Percentiles rank a stretch among this genome's conserved stretches.
Conservation (phyloP, 495 filamentous ascomycete species). For the Lindgomyces ingoldianus region DNA sequence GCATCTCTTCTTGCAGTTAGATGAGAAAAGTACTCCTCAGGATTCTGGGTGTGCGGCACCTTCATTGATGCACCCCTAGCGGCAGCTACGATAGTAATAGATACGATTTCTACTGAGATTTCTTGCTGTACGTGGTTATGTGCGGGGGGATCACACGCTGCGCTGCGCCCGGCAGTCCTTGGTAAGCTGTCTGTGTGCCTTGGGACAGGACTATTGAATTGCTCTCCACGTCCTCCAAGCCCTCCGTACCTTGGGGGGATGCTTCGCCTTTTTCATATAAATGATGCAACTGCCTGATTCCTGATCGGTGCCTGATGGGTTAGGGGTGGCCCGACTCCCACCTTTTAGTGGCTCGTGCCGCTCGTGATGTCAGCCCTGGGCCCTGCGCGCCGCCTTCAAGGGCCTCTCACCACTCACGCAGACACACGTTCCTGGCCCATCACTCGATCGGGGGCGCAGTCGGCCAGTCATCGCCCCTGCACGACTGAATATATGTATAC, state of each 20-base stretch:
- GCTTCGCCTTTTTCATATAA: no score
- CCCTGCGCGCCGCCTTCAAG: no score
- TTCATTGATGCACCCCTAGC: not conserved
- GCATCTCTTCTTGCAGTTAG: not conserved
- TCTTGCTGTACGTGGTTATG: no score
- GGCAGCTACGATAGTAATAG: constrained; percentile 11
- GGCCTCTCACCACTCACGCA: constrained; percentile 13
- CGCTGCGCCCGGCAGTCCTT: no score
- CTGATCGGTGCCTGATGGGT: not conserved
- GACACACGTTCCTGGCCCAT: constrained; percentile 10
- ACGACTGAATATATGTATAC: constrained; percentile 1
- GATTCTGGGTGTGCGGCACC: not conserved
- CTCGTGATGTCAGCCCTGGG: not conserved
- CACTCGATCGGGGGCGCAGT: constrained; percentile 19
- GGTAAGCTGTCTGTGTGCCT: no score
- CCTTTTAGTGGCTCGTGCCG: not conserved
- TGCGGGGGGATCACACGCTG: no score
- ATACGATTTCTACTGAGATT: constrained; percentile 10
- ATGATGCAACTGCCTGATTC: not conserved
- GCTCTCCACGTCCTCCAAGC: no score
- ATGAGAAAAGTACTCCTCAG: not conserved
- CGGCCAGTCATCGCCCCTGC: constrained; percentile 20
- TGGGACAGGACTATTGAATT: no score
- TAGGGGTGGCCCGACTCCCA: not conserved
- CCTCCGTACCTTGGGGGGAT: no score